A percentile compares a stretch with the other conserved stretches of the same genome.
phyloP scores from a whole-genome alignment of 2,329 filamentous ascomycete genomes.

The Acephala macrosclerotiorum region DNA sequence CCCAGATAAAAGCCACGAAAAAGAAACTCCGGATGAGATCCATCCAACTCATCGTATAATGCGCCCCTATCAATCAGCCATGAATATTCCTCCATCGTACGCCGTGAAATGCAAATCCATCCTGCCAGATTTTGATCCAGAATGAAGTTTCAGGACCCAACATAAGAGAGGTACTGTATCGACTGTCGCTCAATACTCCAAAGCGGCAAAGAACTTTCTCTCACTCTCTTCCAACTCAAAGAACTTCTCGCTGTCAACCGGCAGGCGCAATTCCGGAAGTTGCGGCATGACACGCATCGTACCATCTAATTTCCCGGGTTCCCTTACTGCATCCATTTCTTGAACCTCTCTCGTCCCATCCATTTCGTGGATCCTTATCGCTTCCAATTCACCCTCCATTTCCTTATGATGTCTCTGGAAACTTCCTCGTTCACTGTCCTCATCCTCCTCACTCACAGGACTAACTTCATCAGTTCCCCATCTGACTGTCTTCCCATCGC shows the following conservation, averaged over 20 bases:
- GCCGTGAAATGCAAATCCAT: background rate
- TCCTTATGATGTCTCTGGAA: background rate
- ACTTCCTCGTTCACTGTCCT: background rate
- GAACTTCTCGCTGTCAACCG: background rate
- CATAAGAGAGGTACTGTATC: background rate
- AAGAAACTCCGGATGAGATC: background rate
- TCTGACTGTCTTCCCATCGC: background rate
- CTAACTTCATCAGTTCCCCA: background rate
- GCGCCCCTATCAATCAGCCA: background rate
- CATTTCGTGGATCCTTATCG: background rate
- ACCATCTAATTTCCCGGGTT: background rate
- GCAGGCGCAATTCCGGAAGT: background rate
- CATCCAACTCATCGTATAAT: background rate
- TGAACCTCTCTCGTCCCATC: background rate
- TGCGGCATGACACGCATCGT: background rate
- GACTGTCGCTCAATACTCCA: constrained; percentile 5
- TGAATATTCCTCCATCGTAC: background rate
- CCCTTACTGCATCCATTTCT: background rate
- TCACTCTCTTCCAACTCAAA: background rate
- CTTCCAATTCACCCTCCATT: background rate
- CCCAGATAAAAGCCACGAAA: background rate
- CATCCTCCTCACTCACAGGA: background rate
- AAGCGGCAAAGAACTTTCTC: background rate
- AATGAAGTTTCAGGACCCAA: background rate
- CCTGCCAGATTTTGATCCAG: background rate